phyloP scores from a whole-genome alignment of 768 basidiomycete species.

The Lactarius sanguifluus region DNA sequence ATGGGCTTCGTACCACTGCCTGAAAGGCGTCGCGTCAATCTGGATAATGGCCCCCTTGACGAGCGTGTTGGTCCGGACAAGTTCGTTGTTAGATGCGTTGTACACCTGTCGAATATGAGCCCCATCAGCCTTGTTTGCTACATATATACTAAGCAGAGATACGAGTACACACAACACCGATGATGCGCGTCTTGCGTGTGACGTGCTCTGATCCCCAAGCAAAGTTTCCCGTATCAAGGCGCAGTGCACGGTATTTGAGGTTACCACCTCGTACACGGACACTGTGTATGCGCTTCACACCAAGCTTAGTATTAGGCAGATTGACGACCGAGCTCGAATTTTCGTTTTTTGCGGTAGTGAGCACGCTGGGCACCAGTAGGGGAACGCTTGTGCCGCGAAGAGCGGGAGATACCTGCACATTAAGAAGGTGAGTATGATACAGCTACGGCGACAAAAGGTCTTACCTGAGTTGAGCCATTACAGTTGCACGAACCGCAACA shows the following conservation, averaged over 20 bases:
- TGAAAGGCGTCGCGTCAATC: conserved; percentile 97
- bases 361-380: conserved; percentile 89
- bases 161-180: conserved; percentile 77
- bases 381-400: conserved; percentile 97
- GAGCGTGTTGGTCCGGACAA: conserved; percentile 98
- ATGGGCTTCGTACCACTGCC: conserved; percentile 99
- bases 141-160: background rate
- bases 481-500: too few species aligned
- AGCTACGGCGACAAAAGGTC: background rate
- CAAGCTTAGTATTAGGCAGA: conserved; percentile 96
- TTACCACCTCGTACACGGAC: conserved; percentile 97
- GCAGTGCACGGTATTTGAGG: conserved; percentile 91
- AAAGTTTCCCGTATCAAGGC: conserved; percentile 96
- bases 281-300: conserved; percentile 90
- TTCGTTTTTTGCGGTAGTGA: conserved; percentile 99
- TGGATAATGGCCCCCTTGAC: conserved; percentile 97
- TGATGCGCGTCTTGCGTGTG: conserved; percentile 94
- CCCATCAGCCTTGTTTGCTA: background rate
- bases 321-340: conserved; percentile 99
- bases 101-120: conserved; percentile 64
- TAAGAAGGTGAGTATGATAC: conserved; percentile 4
- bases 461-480: conserved; percentile 1
- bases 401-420: conserved; percentile 86
- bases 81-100: conserved; percentile 99
- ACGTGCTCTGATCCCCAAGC: conserved; percentile 96